A percentile compares a stretch with the other conserved stretches of the same genome.
Evolutionary conservation across 805 yeast species (phyloP).

Genomic region (Wickerhamomyces tratensis): DNA sequence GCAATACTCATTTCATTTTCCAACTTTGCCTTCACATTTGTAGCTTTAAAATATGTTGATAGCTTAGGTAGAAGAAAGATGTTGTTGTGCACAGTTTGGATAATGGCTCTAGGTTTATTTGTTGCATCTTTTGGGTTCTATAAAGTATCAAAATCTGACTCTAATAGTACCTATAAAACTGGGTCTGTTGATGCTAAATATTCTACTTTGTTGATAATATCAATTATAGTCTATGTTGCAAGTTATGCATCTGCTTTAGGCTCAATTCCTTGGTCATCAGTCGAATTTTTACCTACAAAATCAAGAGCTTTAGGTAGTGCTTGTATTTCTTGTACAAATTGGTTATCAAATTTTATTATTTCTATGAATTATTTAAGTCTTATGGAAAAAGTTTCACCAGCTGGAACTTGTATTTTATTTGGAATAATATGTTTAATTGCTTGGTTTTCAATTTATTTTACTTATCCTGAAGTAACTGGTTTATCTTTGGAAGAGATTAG

Average conservation of each 20-base stretch:
- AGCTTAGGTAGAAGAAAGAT: constrained; percentile 35
- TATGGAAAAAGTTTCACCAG: constrained; percentile 19
- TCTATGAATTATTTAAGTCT: constrained; percentile 26
- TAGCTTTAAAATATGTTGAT: constrained; percentile 42
- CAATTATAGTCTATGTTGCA: constrained; percentile 28
- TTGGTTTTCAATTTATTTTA: constrained; percentile 29
- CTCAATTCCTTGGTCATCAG: constrained; percentile 34
- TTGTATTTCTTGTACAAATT: constrained; percentile 30
- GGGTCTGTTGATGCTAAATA: neutral
- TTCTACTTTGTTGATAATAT: constrained; percentile 16
- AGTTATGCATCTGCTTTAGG: constrained; percentile 35
- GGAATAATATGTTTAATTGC: constrained; percentile 21
- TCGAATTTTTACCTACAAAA: constrained; percentile 33
- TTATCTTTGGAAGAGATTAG: constrained; percentile 32
- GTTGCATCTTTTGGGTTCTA: constrained; percentile 22
- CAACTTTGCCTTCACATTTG: constrained; percentile 45
- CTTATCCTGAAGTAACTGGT: constrained; percentile 37
- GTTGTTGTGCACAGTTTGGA: constrained; percentile 31
- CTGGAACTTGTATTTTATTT: constrained; percentile 25
- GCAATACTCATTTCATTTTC: constrained; percentile 45
- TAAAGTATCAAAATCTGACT: neutral
- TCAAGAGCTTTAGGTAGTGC: constrained; percentile 33
- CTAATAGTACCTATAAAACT: too few species aligned
- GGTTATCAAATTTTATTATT: constrained; percentile 29
- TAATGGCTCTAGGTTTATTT: constrained; percentile 27